Evolutionary conservation across 805 yeast genomes (phyloP), one percentile per base, ranked within the genome.

Genomic region (Wickerhamiella spandovensis): DNA sequence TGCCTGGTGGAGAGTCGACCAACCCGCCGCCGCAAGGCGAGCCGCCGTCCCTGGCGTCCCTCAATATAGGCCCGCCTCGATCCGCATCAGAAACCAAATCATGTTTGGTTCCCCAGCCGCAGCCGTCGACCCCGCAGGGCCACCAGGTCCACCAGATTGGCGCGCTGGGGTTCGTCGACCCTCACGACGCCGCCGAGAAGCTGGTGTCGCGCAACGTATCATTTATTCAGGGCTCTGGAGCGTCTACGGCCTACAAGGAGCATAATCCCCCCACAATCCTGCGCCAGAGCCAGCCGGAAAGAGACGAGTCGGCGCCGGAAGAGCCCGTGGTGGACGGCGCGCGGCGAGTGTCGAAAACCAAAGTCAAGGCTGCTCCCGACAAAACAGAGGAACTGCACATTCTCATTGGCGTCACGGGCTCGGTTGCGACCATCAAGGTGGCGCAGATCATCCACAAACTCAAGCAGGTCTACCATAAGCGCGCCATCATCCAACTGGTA

Each of bases 371-470:
- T 4, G 30, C 46, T 10, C 43, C 35, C 44, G 48, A 44, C 39
- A 55, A 54, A 47, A 37, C 86, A 63, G 84, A 81, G 43, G 89
- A 88, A 61, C 73, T 86, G 51, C 98, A 92, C 65, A 81, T 92
- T 43, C 70, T 92, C 51, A 72, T 92, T 43, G 98, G 94, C 18
- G 95, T 94, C 18, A 86, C 97, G 1, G 98, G 98, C 1, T 84
- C 95, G 1, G 97, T 92, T 3, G 98, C 98, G 5, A 86, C 97
- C 2, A 87, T 92, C 55, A 92, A 92, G 65, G 81, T 92, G 21
- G 95, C 96, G 0, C 66, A 83, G 56, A 87, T 92, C 39, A 86
- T 92, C 56, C 95, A 83, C 61, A 86, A 87, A 64, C 72, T 92
- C 47, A 82, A 81, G 63, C 85, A 86, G 64, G 73, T 82, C 6